A percentile compares a stretch with the other conserved stretches of the same genome.
Evolutionary conservation across 192 early-diverging fungal genomes (phyloP).

Genomic region (Entophlyctis luteolus): DNA sequence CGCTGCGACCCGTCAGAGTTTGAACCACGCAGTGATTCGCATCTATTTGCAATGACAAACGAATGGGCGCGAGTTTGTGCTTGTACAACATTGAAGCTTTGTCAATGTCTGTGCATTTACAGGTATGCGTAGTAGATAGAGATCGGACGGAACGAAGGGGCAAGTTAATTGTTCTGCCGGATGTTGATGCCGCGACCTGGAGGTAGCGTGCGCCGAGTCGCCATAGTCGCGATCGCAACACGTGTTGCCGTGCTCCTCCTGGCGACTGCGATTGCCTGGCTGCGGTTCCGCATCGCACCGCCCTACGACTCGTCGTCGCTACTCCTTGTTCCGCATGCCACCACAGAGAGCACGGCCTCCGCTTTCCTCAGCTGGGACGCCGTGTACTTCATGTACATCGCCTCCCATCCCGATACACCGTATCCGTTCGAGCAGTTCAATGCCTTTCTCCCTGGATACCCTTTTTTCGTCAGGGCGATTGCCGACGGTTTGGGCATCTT

Average conservation of each 20-base stretch:
- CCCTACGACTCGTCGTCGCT: constrained; percentile 4
- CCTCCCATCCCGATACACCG: constrained; percentile 45
- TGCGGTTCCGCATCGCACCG: background rate
- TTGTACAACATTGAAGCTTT: too few species aligned
- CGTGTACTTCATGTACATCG: constrained; percentile 78
- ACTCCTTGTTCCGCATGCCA: background rate
- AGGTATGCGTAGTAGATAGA: too few species aligned
- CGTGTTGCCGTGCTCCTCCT: background rate
- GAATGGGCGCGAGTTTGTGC: too few species aligned
- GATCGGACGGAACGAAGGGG: too few species aligned
- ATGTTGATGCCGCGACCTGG: too few species aligned
- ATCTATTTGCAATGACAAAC: too few species aligned
- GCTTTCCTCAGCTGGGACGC: constrained; percentile 75
- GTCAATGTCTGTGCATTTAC: too few species aligned
- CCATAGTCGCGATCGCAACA: background rate
- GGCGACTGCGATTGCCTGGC: background rate
- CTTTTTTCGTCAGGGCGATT: constrained; percentile 57
- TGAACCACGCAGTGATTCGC: too few species aligned
- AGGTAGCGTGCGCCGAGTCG: too few species aligned
- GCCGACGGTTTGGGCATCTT: constrained; percentile 1
- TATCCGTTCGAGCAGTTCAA: constrained; percentile 85
- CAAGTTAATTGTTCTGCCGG: too few species aligned
- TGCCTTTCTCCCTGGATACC: constrained; percentile 84
- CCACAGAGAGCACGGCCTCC: background rate
- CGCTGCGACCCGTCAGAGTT: too few species aligned